Evolutionary conservation across 2,329 filamentous ascomycete genomes (phyloP).

Genomic region (Fusarium luffae): DNA sequence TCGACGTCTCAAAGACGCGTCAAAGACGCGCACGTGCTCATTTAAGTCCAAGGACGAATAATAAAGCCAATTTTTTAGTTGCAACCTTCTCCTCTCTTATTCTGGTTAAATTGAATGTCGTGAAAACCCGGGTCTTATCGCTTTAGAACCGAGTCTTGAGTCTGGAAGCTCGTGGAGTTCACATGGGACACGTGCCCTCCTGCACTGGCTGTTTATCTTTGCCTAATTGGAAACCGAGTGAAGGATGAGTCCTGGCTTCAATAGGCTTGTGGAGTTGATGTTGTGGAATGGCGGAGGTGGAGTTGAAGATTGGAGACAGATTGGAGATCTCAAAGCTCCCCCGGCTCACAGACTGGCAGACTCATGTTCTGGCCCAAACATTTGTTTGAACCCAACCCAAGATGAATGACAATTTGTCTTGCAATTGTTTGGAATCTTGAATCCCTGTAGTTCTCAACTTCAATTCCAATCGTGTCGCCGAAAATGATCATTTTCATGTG

Average conservation of each 20-base stretch:
- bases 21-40: conserved; percentile 44
- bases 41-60: conserved; percentile 30
- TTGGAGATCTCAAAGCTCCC: conserved; percentile 29
- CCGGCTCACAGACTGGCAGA: background rate
- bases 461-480: conserved; percentile 1
- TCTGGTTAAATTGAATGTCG: conserved; percentile 9
- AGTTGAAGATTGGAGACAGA: conserved; percentile 32
- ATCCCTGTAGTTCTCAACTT: background rate
- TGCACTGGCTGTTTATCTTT: conserved; percentile 37
- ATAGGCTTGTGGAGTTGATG: conserved; percentile 11
- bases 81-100: conserved; percentile 12
- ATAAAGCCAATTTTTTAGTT: conserved; percentile 21
- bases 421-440: conserved; percentile 22
- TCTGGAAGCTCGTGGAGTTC: conserved; percentile 24
- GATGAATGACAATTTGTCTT: conserved; percentile 26
- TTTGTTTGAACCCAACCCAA: background rate
- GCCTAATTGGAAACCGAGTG: conserved; percentile 13
- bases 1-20: conserved; percentile 28
- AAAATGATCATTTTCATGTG: background rate
- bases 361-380: conserved; percentile 9
- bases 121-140: conserved; percentile 19
- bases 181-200: conserved; percentile 42
- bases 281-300: conserved; percentile 30
- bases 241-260: conserved; percentile 16
- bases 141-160: conserved; percentile 2